Evolutionary conservation across 1,139 yeast species (phyloP), one percentile per base, ranked within the genome.

Genomic region (Saccharomycopsis phalli): DNA sequence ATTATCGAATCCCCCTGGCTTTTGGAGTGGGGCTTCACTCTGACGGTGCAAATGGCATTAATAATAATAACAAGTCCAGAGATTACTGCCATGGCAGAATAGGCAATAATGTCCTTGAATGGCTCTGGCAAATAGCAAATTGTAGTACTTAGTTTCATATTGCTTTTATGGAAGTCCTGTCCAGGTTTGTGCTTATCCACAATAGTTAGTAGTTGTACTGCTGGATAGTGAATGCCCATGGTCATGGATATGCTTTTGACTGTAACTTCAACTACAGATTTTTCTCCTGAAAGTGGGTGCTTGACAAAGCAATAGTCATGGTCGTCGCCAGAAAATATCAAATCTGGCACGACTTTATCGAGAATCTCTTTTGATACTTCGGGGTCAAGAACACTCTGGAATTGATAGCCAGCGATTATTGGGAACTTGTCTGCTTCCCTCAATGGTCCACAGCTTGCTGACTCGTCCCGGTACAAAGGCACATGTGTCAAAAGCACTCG

Each of bases 231-330:
- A 29, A 91, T 77, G 0, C 97, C 97, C 70, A 86, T 83, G 17
- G 95, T 87, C 95, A 91, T 84, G 2, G 95, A 82, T 43, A 83
- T 76, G 1, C 94, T 74, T 55, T 91, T 91, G 14, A 87, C 87
- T 0, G 96, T 83, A 47, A 81, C 76, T 57, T 91, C 98, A 4
- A 44, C 50, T 4, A 47, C 39, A 3, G 47, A 40, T 5, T 34
- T 37, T n/a, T 13, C 29, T 3, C 31, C 38, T 3, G 50, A 46
- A 49, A 69, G 75, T 2, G 68, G 59, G 53, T 87, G 95, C 10
- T 63, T 60, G 11, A 82, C 72, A 49, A 81, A 87, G 59, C 98
- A 91, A 50, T 86, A 88, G 58, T 91, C 98, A 60, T 91, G 98
- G 56, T 91, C 98, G 56, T 91, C 98, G 1, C 98, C 98, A 3